Evolutionary conservation across 768 basidiomycete genomes (phyloP).

Genomic region (Strobilomyces confusus): DNA sequence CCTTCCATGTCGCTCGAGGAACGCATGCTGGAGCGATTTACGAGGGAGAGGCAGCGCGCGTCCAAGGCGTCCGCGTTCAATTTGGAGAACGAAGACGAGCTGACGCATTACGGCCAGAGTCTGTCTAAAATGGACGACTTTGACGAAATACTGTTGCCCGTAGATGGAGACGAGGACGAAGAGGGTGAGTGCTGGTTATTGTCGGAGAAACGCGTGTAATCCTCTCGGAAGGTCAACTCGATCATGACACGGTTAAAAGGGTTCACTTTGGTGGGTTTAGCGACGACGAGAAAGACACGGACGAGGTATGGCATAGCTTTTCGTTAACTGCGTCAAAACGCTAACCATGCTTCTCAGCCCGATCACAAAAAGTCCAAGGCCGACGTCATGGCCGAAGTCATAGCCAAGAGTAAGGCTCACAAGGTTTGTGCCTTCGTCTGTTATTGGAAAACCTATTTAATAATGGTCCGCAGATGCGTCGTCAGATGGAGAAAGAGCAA

Average conservation of each 20-base stretch:
- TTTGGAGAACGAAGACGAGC: constrained; percentile 85
- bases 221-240: constrained; percentile 54
- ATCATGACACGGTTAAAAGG: constrained; percentile 57
- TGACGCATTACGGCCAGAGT: constrained; percentile 90
- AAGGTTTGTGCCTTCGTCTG: constrained; percentile 52
- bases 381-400: constrained; percentile 97
- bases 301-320: constrained; percentile 39
- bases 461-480: constrained; percentile 59
- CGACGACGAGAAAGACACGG: constrained; percentile 52
- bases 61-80: constrained; percentile 81
- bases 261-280: constrained; percentile 87
- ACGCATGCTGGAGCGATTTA: constrained; percentile 95
- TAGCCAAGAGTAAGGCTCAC: constrained; percentile 94
- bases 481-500: constrained; percentile 86
- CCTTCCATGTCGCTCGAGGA: constrained; percentile 92
- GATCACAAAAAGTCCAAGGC: constrained; percentile 86
- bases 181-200: constrained; percentile 32
- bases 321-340: neutral
- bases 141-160: constrained; percentile 53
- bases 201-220: neutral
- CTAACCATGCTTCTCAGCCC: constrained; percentile 44
- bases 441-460: neutral
- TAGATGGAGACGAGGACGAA: constrained; percentile 54
- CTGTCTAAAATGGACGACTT: constrained; percentile 83
- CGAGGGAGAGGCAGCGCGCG: constrained; percentile 77